Conservation (phyloP, 371 early-diverging fungal species). For the Rhizopus delemar region DNA sequence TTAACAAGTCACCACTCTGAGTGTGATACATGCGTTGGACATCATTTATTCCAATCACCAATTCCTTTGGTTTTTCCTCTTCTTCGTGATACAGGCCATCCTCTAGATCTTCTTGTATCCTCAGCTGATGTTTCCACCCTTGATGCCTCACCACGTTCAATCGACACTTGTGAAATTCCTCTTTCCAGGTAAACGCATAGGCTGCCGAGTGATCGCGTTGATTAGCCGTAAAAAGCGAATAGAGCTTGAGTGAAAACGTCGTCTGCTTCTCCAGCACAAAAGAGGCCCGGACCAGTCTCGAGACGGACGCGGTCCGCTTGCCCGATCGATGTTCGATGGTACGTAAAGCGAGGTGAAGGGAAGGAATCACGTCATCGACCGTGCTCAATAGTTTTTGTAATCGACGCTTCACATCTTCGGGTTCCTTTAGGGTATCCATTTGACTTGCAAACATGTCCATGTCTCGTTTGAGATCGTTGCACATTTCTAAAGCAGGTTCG, state of each 20-base stretch:
- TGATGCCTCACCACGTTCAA: constrained; percentile 21
- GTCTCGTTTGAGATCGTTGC: constrained; percentile 57
- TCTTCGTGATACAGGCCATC: constrained; percentile 79
- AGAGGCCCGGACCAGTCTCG: constrained; percentile 37
- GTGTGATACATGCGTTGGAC: constrained; percentile 69
- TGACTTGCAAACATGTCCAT: constrained; percentile 54
- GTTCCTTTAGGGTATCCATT: constrained; percentile 18
- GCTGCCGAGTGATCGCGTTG: constrained; percentile 44
- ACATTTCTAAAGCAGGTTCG: constrained; percentile 64
- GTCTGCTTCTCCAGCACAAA: constrained; percentile 18
- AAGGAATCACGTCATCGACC: constrained; percentile 70
- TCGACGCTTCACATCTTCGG: constrained; percentile 33
- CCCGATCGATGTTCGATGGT: constrained; percentile 29
- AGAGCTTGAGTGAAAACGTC: constrained; percentile 53
- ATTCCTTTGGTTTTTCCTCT: constrained; percentile 20
- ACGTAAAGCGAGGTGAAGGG: constrained; percentile 53
- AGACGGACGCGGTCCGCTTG: constrained; percentile 13
- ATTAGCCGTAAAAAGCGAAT: constrained; percentile 67
- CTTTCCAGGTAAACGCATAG: constrained; percentile 78
- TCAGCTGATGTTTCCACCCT: constrained; percentile 46
- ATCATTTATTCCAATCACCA: constrained; percentile 32
- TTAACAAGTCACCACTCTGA: constrained; percentile 66
- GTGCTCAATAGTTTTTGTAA: constrained; percentile 50
- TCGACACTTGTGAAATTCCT: constrained; percentile 59
- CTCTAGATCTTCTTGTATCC: constrained; percentile 60